Percentiles rank a stretch among this genome's conserved stretches.
Conservation (phyloP, 805 yeast genomes). For the Ogataea trehaloabstinens region DNA sequence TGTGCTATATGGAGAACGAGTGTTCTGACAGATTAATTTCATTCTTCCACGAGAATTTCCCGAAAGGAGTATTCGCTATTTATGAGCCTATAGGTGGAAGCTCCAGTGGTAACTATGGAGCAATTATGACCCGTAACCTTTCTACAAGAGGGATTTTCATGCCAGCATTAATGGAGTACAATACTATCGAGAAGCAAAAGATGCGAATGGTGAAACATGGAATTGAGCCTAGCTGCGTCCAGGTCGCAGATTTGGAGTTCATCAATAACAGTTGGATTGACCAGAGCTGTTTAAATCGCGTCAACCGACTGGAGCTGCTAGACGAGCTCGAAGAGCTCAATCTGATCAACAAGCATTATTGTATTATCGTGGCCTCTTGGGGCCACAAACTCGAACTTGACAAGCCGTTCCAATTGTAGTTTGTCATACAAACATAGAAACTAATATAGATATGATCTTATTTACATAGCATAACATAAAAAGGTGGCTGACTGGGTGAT, state of each 20-base stretch:
- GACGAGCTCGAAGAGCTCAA: conserved; percentile 76
- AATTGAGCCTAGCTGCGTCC: conserved; percentile 19
- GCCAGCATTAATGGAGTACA: conserved; percentile 53
- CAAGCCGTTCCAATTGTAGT: conserved; percentile 10
- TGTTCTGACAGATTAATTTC: conserved; percentile 44
- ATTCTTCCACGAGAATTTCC: conserved; percentile 37
- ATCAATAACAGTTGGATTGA: conserved; percentile 44
- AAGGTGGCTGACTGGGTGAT: not conserved
- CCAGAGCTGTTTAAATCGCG: conserved; percentile 38
- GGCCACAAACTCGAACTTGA: conserved; percentile 11
- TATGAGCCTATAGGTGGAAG: conserved; percentile 69
- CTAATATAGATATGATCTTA: not conserved
- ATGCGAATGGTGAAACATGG: conserved; percentile 35
- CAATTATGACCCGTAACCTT: conserved; percentile 64
- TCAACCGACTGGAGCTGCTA: conserved; percentile 57
- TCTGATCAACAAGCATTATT: conserved; percentile 61
- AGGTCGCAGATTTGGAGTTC: conserved; percentile 46
- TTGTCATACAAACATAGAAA: conserved; percentile 6
- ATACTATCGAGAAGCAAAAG: conserved; percentile 42
- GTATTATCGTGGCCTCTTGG: conserved; percentile 35
- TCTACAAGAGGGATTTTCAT: conserved; percentile 58
- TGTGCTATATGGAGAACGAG: conserved; percentile 62
- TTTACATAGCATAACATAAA: conserved; percentile 2
- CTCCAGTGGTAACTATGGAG: conserved; percentile 54
- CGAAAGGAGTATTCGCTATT: conserved; percentile 36